Percentiles rank a stretch among this genome's conserved stretches.
These are phyloP conservation scores for Cadophora malorum DNA, from an alignment of 2,329 filamentous ascomycete species.

Conservation along the genomic window DNA sequence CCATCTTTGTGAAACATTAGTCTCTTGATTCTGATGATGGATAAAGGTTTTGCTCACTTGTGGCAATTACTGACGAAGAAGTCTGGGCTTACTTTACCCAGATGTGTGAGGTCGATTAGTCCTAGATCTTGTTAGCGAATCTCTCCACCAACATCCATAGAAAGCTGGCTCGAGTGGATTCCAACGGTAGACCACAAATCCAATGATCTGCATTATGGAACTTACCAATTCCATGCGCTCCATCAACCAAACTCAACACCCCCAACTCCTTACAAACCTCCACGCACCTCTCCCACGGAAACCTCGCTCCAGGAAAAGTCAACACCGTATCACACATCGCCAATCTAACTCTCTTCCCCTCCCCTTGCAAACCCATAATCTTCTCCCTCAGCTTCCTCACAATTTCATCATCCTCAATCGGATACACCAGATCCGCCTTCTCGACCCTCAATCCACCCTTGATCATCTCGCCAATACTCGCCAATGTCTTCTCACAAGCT, in stretches of 20 bases:
- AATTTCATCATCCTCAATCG: constrained; percentile 69
- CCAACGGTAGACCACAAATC: too few relatives aligned
- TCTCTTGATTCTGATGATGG: background rate
- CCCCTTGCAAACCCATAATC: constrained; percentile 56
- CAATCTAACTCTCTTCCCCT: constrained; percentile 68
- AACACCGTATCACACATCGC: constrained; percentile 84
- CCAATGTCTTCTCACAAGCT: constrained; percentile 75
- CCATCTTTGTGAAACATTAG: constrained; percentile 57
- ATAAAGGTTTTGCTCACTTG: constrained; percentile 69
- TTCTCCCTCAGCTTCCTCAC: constrained; percentile 63
- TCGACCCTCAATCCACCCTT: too few relatives aligned
- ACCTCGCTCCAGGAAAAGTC: constrained; percentile 76
- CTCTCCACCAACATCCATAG: background rate
- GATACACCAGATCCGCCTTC: constrained; percentile 56
- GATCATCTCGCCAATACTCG: constrained; percentile 58
- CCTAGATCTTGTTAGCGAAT: background rate
- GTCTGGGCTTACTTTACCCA: constrained; percentile 72
- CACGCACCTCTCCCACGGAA: constrained; percentile 76
- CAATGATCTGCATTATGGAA: too few relatives aligned
- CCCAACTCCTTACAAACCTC: constrained; percentile 67
- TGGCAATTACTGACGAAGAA: constrained; percentile 89
- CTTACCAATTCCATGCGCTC: constrained; percentile 77
- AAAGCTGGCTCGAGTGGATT: too few relatives aligned
- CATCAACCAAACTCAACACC: constrained; percentile 79
- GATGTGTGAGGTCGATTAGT: constrained; percentile 71